Base-by-base conservation (phyloP, 2,329 filamentous ascomycete genomes). In the Colletotrichum sp. region DNA sequence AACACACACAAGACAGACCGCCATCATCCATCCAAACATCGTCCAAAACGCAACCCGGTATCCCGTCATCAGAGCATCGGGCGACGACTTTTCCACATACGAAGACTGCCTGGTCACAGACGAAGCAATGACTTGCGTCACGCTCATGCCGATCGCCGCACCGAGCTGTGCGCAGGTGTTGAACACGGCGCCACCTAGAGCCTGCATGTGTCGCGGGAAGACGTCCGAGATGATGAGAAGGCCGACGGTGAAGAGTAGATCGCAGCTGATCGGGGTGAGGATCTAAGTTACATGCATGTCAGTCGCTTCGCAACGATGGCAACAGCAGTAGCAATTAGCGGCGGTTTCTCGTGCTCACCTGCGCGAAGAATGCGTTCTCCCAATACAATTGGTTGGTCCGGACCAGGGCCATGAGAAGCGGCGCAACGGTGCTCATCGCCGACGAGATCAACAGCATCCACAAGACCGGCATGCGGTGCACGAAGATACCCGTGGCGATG, bases 161-260 rank as follows among this genome's bases (percentile, higher is more conserved):
- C 91, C 91, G 71, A 93, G 89, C 71, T 92, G 90, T 0, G 87
- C 86, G 3, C 90, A 85, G 2, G 89, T 91, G 68, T 90, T 92
- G 82, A 92, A 93, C 0, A 93, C 89, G 0, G 88, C 91, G 0
- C 91, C 91, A 0, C 90, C 91, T 0, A 93, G 84, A 0, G 88
- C 90, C 73, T 93, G 91, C 4, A 86, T 89, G 18, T 89, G 83
- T 0, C 85, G 82, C 0, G 90, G 89, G 74, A 92, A 92, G 0
- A 86, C 87, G 28, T 90, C 87, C 1, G 88, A 87, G 4, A 92
- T 89, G 4, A 92, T 84, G 4, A 92, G 84, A 52, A 88, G 85
- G 0, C 87, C 89, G 0, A 92, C 87, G 0, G 89, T 92, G 78
- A 91, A 92, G 1, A 92, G 83, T 0, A 90, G 85, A 63, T 90